Evolutionary conservation across 352 stramenopile species (phyloP).

Genomic region (Globisporangium radiosum): DNA sequence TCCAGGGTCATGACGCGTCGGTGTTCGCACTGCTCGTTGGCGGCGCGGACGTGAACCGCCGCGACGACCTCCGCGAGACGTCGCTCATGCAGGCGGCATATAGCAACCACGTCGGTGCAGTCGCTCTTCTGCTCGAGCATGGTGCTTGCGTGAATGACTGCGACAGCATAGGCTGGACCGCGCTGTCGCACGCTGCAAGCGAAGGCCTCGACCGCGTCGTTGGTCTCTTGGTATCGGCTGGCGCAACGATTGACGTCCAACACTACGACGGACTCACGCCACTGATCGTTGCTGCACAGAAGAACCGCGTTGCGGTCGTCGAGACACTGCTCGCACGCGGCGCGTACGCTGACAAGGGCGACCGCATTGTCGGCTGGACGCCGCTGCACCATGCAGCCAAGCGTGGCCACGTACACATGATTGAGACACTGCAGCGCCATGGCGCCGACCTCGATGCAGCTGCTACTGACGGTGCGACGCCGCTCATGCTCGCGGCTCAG

Average conservation of each 20-base stretch:
- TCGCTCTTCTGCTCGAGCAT: constrained; percentile 5
- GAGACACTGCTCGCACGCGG: constrained; percentile 3
- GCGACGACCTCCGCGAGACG: constrained; percentile 2
- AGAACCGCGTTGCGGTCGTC: background rate
- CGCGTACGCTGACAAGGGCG: constrained; percentile 1
- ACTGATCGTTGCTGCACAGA: constrained; percentile 5
- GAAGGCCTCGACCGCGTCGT: constrained; percentile 6
- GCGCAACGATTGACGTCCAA: background rate
- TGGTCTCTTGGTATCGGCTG: background rate
- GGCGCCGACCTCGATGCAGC: background rate
- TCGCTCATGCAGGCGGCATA: constrained; percentile 11
- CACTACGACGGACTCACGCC: constrained; percentile 7
- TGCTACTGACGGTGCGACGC: background rate
- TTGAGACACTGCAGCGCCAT: constrained; percentile 1
- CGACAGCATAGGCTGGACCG: constrained; percentile 7
- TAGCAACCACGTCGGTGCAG: constrained; percentile 1
- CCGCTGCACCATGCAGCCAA: constrained; percentile 6
- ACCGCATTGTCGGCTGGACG: constrained; percentile 5
- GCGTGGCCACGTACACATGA: background rate
- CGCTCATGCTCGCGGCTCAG: background rate
- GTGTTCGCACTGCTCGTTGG: constrained; percentile 2
- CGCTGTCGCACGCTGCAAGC: constrained; percentile 8
- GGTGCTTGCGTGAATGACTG: constrained; percentile 1
- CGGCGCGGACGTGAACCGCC: constrained; percentile 4
- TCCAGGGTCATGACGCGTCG: constrained; percentile 5